Evolutionary conservation across 2,329 filamentous ascomycete species (phyloP).

Genomic region (Aschersonia sp.): DNA sequence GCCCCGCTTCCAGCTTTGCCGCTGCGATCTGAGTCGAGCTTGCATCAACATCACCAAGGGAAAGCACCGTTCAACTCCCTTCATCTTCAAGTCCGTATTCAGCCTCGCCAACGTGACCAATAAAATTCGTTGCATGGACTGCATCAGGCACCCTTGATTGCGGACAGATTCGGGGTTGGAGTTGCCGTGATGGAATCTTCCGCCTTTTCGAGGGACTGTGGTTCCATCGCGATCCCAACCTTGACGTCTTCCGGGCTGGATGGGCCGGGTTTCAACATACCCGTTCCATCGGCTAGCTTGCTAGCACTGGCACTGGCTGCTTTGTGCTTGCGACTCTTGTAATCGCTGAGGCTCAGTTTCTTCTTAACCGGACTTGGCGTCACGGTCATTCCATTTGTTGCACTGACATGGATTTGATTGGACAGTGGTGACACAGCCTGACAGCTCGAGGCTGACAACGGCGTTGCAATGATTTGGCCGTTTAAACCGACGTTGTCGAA

Average conservation of each 20-base stretch:
- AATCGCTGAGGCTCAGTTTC: conserved; percentile 52
- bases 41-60: no score
- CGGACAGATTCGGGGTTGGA: no score
- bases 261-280: conserved; percentile 17
- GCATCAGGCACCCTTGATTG: no score
- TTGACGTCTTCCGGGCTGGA: conserved; percentile 22
- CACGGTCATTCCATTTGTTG: conserved; percentile 27
- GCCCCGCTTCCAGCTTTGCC: no score
- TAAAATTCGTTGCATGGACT: no score
- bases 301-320: conserved; percentile 18
- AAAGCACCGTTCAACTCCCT: no score
- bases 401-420: conserved; percentile 26
- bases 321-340: conserved; percentile 45
- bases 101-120: no score
- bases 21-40: no score
- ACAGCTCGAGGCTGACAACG: conserved; percentile 29
- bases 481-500: conserved; percentile 27
- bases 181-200: conserved; percentile 9
- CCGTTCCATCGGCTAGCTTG: conserved; percentile 14
- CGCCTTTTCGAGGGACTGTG: conserved; percentile 13
- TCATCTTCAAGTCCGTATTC: no score
- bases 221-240: conserved; percentile 18
- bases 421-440: conserved; percentile 35
- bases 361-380: conserved; percentile 50
- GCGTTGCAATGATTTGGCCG: conserved; percentile 19